Conservation (phyloP, 179 eudicot species). For the Drosera spatulata region DNA sequence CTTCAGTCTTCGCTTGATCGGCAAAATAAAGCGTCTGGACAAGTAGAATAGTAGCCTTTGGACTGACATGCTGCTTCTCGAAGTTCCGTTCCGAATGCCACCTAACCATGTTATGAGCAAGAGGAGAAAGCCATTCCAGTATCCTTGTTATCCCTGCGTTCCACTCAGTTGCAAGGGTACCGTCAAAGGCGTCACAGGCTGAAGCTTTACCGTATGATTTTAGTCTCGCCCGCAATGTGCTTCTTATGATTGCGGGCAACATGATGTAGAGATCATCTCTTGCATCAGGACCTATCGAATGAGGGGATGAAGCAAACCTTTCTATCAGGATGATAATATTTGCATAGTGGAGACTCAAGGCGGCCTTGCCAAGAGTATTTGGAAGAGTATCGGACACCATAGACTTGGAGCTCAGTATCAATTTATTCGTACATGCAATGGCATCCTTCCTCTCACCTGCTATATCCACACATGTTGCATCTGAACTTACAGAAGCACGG, state of each 20-base stretch:
- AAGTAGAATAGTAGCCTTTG: slow-evolving; percentile 25
- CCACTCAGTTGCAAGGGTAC: slow-evolving; percentile 36
- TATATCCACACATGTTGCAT: slow-evolving; percentile 3
- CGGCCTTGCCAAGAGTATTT: slow-evolving; percentile 26
- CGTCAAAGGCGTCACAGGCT: slow-evolving; percentile 20
- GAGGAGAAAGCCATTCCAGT: slow-evolving; percentile 42
- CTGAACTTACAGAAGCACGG: slow-evolving; percentile 14
- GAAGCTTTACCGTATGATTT: slow-evolving; percentile 20
- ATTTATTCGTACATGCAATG: slow-evolving; percentile 4
- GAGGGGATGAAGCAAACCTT: slow-evolving; percentile 36
- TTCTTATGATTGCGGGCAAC: slow-evolving; percentile 32
- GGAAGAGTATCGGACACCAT: slow-evolving; percentile 23
- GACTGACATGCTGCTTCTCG: slow-evolving; percentile 31
- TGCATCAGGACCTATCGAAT: slow-evolving; percentile 33
- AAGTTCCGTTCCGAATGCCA: slow-evolving; percentile 41
- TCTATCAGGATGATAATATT: slow-evolving; percentile 32
- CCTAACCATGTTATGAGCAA: slow-evolving; percentile 38
- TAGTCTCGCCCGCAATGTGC: slow-evolving; percentile 26
- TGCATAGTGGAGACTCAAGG: slow-evolving; percentile 38
- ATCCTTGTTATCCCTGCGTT: slow-evolving; percentile 26
- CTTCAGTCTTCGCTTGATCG: slow-evolving; percentile 32
- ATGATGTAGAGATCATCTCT: slow-evolving; percentile 37
- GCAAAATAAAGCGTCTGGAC: slow-evolving; percentile 39
- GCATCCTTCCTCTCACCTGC: slow-evolving; percentile 5
- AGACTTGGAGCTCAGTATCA: slow-evolving; percentile 18